Base-by-base conservation (phyloP, 495 filamentous ascomycete genomes). In the Aspergillus steynii region DNA sequence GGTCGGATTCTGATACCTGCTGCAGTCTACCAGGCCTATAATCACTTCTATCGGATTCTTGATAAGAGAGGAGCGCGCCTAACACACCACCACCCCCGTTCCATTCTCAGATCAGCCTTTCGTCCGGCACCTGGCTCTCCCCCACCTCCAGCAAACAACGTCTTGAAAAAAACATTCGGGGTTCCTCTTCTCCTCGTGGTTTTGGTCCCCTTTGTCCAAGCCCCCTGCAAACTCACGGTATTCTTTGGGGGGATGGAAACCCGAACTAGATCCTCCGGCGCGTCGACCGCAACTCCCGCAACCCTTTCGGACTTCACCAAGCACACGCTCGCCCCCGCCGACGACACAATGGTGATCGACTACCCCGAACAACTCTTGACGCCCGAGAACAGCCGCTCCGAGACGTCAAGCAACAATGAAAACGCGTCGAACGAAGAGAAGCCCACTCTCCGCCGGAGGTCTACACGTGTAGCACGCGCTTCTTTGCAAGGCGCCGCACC, bases 401-500 rank as follows among this genome's bases (percentile, higher is more conserved):
- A 81, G 59, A 81, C 78, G 1, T 81, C 78, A 3, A 81, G 78
- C 69, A 81, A 79, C 64, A 77, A 77, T 67, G 78, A 79, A 65
- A 73, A 77, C 71, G 74, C 73, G 68, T 75, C 67, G 27, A 62
- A 64, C 20, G 77, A 80, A 26, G 78, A 81, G 60, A 78, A 77
- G 62, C 65, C 72, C 28, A 64, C 67, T 10, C 32, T 67, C 50
- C 74, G 74, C 55, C 73, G 73, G 34, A 71, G 71, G 47, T 79
- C 78, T 68, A 75, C 78, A 73, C 74, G 77, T 64, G 69, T 71
- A 53, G 69, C 67, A 69, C 78, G 78, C 74, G 73, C 71, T 61
- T 81, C 78, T 25, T 50, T 80, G 55, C 71, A 63, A 60, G 67
- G 66, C 20, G 52, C 65, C 26, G 72, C 70, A 56, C 56, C 71